Base-by-base conservation (phyloP, 257 asterid genomes). In the Avicennia marina region DNA sequence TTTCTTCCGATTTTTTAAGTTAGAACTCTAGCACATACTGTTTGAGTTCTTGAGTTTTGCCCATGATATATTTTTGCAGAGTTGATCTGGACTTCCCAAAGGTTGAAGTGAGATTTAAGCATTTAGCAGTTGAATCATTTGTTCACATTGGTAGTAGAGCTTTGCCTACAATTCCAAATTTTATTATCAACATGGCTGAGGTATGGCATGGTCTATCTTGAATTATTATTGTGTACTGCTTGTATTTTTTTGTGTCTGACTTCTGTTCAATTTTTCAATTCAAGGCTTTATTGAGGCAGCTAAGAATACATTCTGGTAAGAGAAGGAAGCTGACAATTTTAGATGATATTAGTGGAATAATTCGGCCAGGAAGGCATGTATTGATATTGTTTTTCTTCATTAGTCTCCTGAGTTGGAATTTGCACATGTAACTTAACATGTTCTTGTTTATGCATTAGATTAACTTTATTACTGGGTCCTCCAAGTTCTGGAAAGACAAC, bases 401-500 rank as follows among this genome's bases (percentile, higher is more conserved):
- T 72, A 18, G 55, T 63, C 5, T 42, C 39, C 56, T 16, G 60
- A 15, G 36, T 54, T 43, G 43, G 60, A 49, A 47, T 62, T 65
- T 53, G 42, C 65, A 60, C 53, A 46, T 67, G 38, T 54, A 29
- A 56, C 66, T 65, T 29, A 72, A 46, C 12, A 47, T 18, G 25
- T 19, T 17, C 43, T 74, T 60, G 51, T 68, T 49, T 65, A 29
- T 62, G 53, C 60, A 75, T 36, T 75, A 91, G 98, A 64, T 85
- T 85, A 69, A 91, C 98, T 41, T 81, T 91, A 56, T 67, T 91
- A 48, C 61, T 91, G 80, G 96, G 98, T 41, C 98, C 96, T 32
- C 98, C 98, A 44, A 81, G 98, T 85, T 91, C 98, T 60, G 98
- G 98, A 69, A 91, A 91, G 85, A 87, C 93, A 1, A 87, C 96